Evolutionary conservation across 371 early-diverging fungal species (phyloP).

Genomic region (Apophysomyces elegans): DNA sequence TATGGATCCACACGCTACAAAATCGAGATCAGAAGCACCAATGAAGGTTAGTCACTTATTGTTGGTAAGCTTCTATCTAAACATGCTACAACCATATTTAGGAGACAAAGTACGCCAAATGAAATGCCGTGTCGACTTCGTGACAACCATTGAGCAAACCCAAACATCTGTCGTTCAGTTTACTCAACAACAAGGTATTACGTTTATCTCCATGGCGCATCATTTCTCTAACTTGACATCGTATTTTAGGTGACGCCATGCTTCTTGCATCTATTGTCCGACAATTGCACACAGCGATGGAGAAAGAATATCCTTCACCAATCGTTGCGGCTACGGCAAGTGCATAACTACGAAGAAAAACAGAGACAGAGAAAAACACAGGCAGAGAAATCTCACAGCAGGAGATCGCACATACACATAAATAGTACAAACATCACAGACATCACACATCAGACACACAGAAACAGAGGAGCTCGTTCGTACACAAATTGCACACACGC

Average conservation of each 20-base stretch:
- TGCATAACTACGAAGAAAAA: neutral
- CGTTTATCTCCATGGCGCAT: neutral
- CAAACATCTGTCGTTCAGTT: conserved; percentile 38
- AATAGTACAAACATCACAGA: too few relatives aligned
- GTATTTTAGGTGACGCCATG: conserved; percentile 19
- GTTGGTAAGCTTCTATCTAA: neutral
- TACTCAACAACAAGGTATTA: conserved; percentile 47
- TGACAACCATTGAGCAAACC: conserved; percentile 29
- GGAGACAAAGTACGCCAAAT: conserved; percentile 40
- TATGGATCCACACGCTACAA: conserved; percentile 41
- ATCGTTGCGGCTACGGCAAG: conserved; percentile 5
- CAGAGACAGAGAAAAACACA: neutral
- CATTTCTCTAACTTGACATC: too few relatives aligned
- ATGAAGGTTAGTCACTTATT: conserved; percentile 15
- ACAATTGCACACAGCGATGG: conserved; percentile 17
- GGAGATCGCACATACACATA: too few relatives aligned
- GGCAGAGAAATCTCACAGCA: too few relatives aligned
- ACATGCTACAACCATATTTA: neutral
- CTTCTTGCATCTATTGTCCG: conserved; percentile 20
- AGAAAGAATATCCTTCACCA: conserved; percentile 15
- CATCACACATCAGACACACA: too few relatives aligned
- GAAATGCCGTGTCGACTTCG: conserved; percentile 49
- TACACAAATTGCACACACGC: too few relatives aligned
- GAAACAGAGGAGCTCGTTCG: too few relatives aligned
- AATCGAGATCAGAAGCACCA: conserved; percentile 43